Conservation (phyloP, 495 filamentous ascomycete genomes). For the Aspergillus cristatus region DNA sequence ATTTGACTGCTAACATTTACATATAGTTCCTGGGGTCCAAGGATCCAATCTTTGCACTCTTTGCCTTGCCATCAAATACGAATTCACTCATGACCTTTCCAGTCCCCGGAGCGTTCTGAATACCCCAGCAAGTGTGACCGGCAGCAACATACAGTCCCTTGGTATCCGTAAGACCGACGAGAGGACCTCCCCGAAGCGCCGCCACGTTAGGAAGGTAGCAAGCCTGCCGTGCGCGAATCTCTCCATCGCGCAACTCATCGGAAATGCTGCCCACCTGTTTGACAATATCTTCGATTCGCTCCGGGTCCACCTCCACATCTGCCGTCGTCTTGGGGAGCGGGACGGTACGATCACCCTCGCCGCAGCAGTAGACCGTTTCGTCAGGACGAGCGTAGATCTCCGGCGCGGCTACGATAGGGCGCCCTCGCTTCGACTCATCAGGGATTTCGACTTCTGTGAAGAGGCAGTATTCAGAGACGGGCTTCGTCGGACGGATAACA, state of each 20-base stretch:
- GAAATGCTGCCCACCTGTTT: conserved; percentile 72
- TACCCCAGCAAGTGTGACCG: conserved; percentile 96
- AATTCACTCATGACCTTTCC: conserved; percentile 83
- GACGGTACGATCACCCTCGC: conserved; percentile 70
- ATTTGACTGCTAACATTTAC: conserved; percentile 12
- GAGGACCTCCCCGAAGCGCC: conserved; percentile 55
- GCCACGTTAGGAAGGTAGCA: conserved; percentile 84
- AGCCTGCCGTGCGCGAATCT: conserved; percentile 74
- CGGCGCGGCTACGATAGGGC: conserved; percentile 59
- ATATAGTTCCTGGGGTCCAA: conserved; percentile 58
- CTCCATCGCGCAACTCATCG: conserved; percentile 64
- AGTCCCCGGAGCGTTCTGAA: conserved; percentile 90
- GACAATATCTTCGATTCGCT: conserved; percentile 79
- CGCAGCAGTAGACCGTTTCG: conserved; percentile 86
- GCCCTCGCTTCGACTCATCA: conserved; percentile 40
- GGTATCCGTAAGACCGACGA: conserved; percentile 67
- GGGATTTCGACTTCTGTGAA: conserved; percentile 87
- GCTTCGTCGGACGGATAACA: conserved; percentile 61
- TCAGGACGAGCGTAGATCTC: conserved; percentile 91
- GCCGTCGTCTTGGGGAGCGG: conserved; percentile 71
- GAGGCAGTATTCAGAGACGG: conserved; percentile 78
- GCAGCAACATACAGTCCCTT: conserved; percentile 75
- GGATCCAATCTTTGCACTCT: conserved; percentile 60
- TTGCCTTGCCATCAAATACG: conserved; percentile 69
- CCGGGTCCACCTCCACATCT: conserved; percentile 65